A percentile compares a stretch with the other conserved stretches of the same genome.
phyloP scores from a whole-genome alignment of 2,329 filamentous ascomycete species.

The Alternaria sp. region DNA sequence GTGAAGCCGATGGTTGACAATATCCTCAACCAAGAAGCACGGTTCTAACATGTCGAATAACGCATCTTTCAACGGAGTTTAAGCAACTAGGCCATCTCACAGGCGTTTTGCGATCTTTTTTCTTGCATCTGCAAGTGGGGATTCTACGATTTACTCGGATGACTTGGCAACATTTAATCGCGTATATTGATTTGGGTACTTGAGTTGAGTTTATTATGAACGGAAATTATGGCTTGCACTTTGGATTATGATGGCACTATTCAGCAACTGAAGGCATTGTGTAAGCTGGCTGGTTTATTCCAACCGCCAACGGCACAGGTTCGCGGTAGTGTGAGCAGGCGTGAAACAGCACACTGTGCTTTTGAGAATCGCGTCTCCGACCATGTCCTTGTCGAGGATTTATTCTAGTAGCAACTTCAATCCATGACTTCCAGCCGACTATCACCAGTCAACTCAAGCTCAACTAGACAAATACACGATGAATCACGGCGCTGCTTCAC shows the following conservation, averaged over 20 bases:
- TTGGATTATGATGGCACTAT: not conserved
- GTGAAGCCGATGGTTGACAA: conserved; percentile 31
- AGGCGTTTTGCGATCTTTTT: conserved; percentile 5
- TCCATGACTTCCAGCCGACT: not conserved
- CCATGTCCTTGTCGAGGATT: not conserved
- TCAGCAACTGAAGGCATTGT: not conserved
- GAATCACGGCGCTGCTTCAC: not conserved
- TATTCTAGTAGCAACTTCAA: not conserved
- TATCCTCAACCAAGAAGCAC: conserved; percentile 17
- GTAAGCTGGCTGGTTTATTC: not conserved
- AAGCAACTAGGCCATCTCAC: conserved; percentile 7
- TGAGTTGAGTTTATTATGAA: not conserved
- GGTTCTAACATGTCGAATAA: not conserved
- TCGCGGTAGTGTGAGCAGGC: not conserved
- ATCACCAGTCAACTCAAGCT: not conserved
- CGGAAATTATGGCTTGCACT: not conserved
- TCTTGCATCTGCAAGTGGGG: not conserved
- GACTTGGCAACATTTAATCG: conserved; percentile 1
- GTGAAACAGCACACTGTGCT: not conserved
- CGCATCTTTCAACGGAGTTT: not conserved
- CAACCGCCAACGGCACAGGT: not conserved
- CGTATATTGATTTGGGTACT: not conserved
- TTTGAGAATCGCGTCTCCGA: not conserved
- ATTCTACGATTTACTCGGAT: not conserved
- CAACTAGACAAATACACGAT: not conserved